phyloP scores from a whole-genome alignment of 768 basidiomycete species.

The Boletus vinaceobasis region DNA sequence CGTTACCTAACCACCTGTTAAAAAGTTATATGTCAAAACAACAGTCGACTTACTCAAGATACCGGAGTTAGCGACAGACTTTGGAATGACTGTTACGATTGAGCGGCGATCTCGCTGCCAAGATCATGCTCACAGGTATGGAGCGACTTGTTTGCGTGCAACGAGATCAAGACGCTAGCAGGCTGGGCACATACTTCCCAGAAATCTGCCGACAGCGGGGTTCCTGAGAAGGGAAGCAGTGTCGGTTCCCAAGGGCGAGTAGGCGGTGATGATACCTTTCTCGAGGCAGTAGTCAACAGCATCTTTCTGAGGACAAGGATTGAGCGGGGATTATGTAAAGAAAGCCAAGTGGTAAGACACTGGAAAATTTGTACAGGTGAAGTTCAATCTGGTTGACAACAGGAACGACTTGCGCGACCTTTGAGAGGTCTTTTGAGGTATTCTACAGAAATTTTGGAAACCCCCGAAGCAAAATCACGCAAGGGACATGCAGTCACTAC shows the following conservation, averaged over 20 bases:
- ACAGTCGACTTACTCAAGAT: constrained; percentile 34
- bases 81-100: constrained; percentile 51
- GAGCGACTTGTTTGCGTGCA: constrained; percentile 63
- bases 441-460: constrained; percentile 65
- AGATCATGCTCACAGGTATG: constrained; percentile 41
- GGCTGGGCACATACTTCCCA: constrained; percentile 52
- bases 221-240: constrained; percentile 62
- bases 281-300: constrained; percentile 54
- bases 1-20: constrained; percentile 41
- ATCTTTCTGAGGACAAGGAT: constrained; percentile 64
- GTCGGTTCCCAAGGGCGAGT: constrained; percentile 72
- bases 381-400: constrained; percentile 78
- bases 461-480: constrained; percentile 31
- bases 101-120: not conserved
- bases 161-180: constrained; percentile 62
- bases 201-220: constrained; percentile 54
- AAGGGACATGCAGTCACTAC: not conserved
- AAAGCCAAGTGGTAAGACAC: not conserved
- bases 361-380: constrained; percentile 44
- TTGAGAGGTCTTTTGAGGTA: constrained; percentile 60
- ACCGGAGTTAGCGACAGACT: too few species aligned
- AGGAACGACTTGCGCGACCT: constrained; percentile 51
- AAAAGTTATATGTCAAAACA: not conserved
- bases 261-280: constrained; percentile 71
- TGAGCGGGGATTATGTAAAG: constrained; percentile 12